Base-by-base conservation (phyloP, 2,329 filamentous ascomycete species). In the Colletotrichum orchidophilum region DNA sequence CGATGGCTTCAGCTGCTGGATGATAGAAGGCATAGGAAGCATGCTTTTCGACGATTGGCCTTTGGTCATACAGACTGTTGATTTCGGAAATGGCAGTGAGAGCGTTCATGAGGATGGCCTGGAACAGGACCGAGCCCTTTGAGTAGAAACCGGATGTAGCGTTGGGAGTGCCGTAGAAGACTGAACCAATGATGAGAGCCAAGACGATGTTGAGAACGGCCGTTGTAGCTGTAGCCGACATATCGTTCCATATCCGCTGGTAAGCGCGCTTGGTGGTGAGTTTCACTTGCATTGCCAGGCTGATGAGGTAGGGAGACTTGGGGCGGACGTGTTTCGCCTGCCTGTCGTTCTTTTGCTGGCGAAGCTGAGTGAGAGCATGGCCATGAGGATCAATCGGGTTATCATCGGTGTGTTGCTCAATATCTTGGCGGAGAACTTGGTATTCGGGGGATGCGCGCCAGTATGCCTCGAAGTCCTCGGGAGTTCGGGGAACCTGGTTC, bases 381-480 rank as follows among this genome's bases (percentile, higher is more conserved):
- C 80, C 77, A 13, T 83, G 76, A 18, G 82, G 77, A 35, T 85
- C 81, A 24, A 84, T 75, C 0, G 84, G 84, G 70, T 83, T 83
- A 2, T 85, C 79, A 4, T 81, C 67, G 52, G 90, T 83, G 66
- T 90, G 85, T 0, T 80, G 77, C 2, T 84, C 81, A 26, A 92
- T 88, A 18, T 91, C 86, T 3, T 76, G 73, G 49, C 83, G 78
- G 0, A 90, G 75, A 0, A 76, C 75, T 3, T 77, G 72, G 72
- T 80, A 87, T 64, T 88, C 85, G 0, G 79, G 75, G 1, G 86
- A 88, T 27, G 82, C 75, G 24, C 78, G 78, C 85, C 86, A 87
- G 62, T 81, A 81, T 1, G 73, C 66, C 72, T 86, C 91, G 75
- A 94, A 94, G 1, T 94, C 92, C 55, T 93, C 91, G 0, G 92